Base-by-base conservation (phyloP, 257 asterid genomes). In the Solanum boliviense region DNA sequence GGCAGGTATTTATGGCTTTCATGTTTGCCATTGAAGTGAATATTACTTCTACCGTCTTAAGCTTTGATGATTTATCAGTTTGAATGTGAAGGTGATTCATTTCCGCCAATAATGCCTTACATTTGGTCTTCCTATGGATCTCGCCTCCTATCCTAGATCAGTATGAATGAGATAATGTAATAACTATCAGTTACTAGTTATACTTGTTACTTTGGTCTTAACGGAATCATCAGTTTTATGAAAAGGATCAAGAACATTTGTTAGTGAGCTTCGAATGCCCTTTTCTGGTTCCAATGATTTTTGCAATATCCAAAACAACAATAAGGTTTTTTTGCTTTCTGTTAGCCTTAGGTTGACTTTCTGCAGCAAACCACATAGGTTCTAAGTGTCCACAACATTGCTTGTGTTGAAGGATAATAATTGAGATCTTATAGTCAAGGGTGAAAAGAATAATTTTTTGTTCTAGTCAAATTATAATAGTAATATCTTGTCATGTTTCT, bases 261-360 rank as follows among this genome's bases (percentile, higher is more conserved):
- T 34, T 18, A 73, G 81, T 13, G 81, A 52, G 3, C 62, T 52
- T 16, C 62, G 9, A 16, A 11, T 18, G 41, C 81, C 39, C 46
- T 39, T 73, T 4, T 73, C 41, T 72, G 79, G 79, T 20, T 72
- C 79, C 25, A 3, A 7, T 72, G 76, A 6, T 87, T 93, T 94
- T 92, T 92, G 87, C 90, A 89, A 44, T 83, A 75, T 6, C 95
- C 98, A 31, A 94, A 94, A 78, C 94, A 94, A 0, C 89, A 84
- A 83, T 91, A 89, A 0, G 91, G 87, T 92, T 78, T 90, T 23
- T 62, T 23, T 21, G 70, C 31, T 23, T 2, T 78, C n/a, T 41
- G 62, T 31, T 73, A 73, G 81, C 23, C 16, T 73, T 73, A 34
- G 81, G 46, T 73, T 73, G 9, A 73, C 16, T 34, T 32, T 72